Conservation (phyloP, 106 monocot genomes). For the Phalaenopsis aphrodite region DNA sequence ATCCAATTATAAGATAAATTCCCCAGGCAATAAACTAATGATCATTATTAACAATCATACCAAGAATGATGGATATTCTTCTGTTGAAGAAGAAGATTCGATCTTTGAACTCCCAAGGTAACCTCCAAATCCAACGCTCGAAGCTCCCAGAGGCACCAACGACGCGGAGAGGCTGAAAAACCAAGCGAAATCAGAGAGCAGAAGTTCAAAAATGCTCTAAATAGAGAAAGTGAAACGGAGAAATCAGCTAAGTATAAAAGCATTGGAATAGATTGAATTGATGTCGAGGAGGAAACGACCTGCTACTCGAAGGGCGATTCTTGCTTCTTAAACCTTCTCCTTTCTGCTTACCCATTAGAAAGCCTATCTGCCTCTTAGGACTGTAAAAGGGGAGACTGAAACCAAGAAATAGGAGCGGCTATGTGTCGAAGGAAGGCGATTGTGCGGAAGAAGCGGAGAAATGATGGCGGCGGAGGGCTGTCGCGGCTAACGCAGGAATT, state of each 20-base stretch:
- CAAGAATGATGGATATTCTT: slow-evolving; percentile 26
- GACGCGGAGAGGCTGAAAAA: slow-evolving; percentile 65
- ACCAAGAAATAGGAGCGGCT: neutral
- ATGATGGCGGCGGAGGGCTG: neutral
- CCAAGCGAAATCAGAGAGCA: neutral
- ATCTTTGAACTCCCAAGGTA: slow-evolving; percentile 67
- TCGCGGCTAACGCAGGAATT: too few relatives aligned
- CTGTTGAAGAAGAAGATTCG: slow-evolving; percentile 40
- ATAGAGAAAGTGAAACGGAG: neutral
- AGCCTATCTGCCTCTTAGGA: neutral
- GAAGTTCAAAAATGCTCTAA: neutral
- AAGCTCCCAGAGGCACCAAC: slow-evolving; percentile 55
- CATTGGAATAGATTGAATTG: neutral
- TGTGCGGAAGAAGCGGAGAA: neutral
- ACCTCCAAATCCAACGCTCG: slow-evolving; percentile 77
- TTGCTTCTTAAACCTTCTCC: slow-evolving; percentile 45
- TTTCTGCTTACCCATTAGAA: slow-evolving; percentile 62
- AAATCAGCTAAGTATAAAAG: neutral
- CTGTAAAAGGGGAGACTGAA: too few relatives aligned
- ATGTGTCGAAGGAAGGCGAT: too few relatives aligned
- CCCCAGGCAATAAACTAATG: neutral
- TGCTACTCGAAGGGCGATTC: slow-evolving; percentile 64
- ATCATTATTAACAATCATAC: slow-evolving; percentile 18
- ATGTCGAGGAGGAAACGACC: slow-evolving; percentile 13
- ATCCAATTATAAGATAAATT: neutral